phyloP scores from a whole-genome alignment of 2,329 filamentous ascomycete genomes.

The Hyphodiscus sp. region DNA sequence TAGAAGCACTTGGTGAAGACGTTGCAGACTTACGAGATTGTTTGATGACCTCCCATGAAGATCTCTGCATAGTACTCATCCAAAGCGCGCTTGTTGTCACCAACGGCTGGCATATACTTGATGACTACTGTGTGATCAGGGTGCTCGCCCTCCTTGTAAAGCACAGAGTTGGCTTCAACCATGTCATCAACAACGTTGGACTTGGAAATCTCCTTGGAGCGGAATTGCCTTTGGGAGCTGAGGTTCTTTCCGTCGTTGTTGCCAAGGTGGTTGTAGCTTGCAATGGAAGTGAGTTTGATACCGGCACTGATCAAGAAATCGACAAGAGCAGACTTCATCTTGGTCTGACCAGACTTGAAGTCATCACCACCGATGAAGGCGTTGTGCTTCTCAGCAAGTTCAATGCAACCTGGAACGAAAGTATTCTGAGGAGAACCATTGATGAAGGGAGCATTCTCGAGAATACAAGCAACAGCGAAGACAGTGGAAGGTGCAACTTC shows the following conservation, averaged over 20 bases:
- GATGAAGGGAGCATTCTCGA: conserved; percentile 90
- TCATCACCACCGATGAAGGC: conserved; percentile 96
- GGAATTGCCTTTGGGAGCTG: conserved; percentile 96
- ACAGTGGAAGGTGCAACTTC: conserved; percentile 95
- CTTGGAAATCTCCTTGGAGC: conserved; percentile 99
- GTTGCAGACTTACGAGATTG: conserved; percentile 60
- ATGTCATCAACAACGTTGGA: conserved; percentile 99
- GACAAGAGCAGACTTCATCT: conserved; percentile 99
- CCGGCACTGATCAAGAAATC: conserved; percentile 98
- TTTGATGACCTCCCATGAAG: conserved; percentile 97
- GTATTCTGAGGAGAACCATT: conserved; percentile 99
- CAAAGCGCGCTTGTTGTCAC: conserved; percentile 96
- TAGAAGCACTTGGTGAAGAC: conserved; percentile 19
- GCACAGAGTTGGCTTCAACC: conserved; percentile 88
- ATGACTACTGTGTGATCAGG: conserved; percentile 98
- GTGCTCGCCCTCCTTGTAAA: conserved; percentile 90
- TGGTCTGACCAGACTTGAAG: conserved; percentile 99
- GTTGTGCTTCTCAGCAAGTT: conserved; percentile 78
- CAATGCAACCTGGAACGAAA: conserved; percentile 87
- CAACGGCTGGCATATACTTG: conserved; percentile 99
- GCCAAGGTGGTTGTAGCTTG: conserved; percentile 97
- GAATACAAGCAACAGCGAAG: conserved; percentile 89
- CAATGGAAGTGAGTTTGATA: conserved; percentile 97
- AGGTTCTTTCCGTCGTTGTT: conserved; percentile 99
- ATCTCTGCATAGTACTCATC: conserved; percentile 99